Percentiles rank a stretch among this genome's conserved stretches.
Conservation (phyloP, 2,329 filamentous ascomycete species). For the Bipolaris sorokiniana region DNA sequence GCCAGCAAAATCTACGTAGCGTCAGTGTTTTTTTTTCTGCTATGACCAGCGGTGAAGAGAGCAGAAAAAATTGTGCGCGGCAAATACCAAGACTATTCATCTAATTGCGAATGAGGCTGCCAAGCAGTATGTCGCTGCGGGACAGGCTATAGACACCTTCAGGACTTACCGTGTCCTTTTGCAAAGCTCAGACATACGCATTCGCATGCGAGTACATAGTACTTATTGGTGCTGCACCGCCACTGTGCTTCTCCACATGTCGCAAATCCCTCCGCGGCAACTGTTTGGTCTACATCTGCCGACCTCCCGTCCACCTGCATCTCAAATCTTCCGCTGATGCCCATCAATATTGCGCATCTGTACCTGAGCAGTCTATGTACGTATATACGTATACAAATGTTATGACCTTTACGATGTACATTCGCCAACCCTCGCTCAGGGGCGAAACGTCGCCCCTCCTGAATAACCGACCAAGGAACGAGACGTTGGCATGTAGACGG, state of each 20-base stretch:
- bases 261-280: conserved; percentile 6
- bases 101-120: neutral
- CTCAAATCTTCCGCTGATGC: conserved; percentile 8
- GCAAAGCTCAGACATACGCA: conserved; percentile 2
- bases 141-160: neutral
- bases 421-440: conserved; percentile 6
- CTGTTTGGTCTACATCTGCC: conserved; percentile 7
- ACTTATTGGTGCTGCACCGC: conserved; percentile 10
- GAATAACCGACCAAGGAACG: neutral
- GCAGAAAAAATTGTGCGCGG: neutral
- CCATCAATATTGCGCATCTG: conserved; percentile 11
- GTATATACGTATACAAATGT: neutral
- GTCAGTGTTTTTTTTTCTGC: conserved; percentile 1
- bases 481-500: neutral
- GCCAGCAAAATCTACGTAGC: conserved; percentile 9
- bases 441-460: conserved; percentile 1
- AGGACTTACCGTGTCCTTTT: neutral
- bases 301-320: conserved; percentile 5
- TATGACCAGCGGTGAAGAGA: conserved; percentile 4
- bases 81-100: neutral
- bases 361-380: conserved; percentile 4
- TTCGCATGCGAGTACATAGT: neutral
- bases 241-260: conserved; percentile 9
- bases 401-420: conserved; percentile 8
- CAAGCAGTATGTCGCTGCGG: neutral